Evolutionary conservation across 768 basidiomycete genomes (phyloP).

Genomic region (Podaxis sp.): DNA sequence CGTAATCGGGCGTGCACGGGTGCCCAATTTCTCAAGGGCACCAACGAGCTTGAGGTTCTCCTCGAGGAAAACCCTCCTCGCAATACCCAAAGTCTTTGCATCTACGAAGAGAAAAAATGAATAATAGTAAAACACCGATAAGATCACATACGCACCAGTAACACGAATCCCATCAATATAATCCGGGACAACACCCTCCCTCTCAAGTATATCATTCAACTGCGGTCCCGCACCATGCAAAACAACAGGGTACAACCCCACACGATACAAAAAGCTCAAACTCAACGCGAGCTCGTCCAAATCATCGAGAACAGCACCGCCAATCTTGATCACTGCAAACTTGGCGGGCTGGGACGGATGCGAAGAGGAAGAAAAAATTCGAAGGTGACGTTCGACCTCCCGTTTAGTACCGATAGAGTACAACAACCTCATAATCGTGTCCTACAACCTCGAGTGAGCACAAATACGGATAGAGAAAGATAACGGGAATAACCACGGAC

Average conservation of each 20-base stretch:
- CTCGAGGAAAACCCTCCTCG: conserved; percentile 94
- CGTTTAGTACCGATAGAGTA: conserved; percentile 97
- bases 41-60: conserved; percentile 94
- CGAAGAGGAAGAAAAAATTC: conserved; percentile 95
- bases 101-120: conserved; percentile 39
- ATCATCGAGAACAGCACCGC: conserved; percentile 91
- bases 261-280: conserved; percentile 92
- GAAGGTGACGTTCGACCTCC: conserved; percentile 96
- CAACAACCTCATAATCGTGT: conserved; percentile 93
- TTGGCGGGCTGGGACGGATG: conserved; percentile 88
- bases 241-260: conserved; percentile 97
- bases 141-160: conserved; percentile 58
- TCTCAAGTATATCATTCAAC: conserved; percentile 88
- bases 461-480: not conserved
- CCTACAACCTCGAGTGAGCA: conserved; percentile 65
- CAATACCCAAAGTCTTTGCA: conserved; percentile 89
- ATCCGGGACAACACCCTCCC: conserved; percentile 90
- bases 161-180: conserved; percentile 98
- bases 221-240: conserved; percentile 97
- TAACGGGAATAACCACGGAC: conserved; percentile 33
- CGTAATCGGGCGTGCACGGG: conserved; percentile 95
- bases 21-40: conserved; percentile 91
- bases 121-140: conserved; percentile 3
- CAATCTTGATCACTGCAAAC: conserved; percentile 97
- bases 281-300: conserved; percentile 92